A percentile compares a stretch with the other conserved stretches of the same genome.
Evolutionary conservation across 2,329 filamentous ascomycete species (phyloP).

Genomic region (Fusarium setosum): DNA sequence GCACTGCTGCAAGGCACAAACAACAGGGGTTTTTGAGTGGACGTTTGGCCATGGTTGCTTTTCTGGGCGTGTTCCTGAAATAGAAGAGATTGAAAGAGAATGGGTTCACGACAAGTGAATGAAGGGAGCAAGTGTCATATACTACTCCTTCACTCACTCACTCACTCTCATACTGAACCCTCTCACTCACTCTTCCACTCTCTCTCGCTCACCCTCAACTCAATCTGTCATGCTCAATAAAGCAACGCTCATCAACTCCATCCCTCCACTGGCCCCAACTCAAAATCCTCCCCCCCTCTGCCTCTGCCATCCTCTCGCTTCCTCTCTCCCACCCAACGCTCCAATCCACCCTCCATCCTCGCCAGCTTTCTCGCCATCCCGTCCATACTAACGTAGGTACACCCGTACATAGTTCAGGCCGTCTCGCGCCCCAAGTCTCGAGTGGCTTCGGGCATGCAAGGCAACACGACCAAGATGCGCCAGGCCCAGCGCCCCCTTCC

Average conservation of each 20-base stretch:
- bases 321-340: neutral
- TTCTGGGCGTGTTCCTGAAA: neutral
- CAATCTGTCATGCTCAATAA: slow-evolving; percentile 10
- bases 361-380: slow-evolving; percentile 11
- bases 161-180: neutral
- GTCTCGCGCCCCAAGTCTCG: slow-evolving; percentile 21
- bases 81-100: neutral
- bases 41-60: neutral
- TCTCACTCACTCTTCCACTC: slow-evolving; percentile 12
- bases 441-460: slow-evolving; percentile 34
- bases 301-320: neutral
- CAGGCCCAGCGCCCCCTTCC: neutral
- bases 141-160: neutral
- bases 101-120: neutral
- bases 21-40: neutral
- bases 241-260: slow-evolving; percentile 19
- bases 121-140: neutral
- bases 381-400: slow-evolving; percentile 35
- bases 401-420: slow-evolving; percentile 33
- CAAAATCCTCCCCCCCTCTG: slow-evolving; percentile 15
- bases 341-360: neutral
- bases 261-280: slow-evolving; percentile 17
- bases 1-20: slow-evolving; percentile 35
- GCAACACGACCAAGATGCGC: slow-evolving; percentile 3
- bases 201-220: neutral